phyloP scores from a whole-genome alignment of 306 rosid genomes.

The Arachis stenosperma region DNA sequence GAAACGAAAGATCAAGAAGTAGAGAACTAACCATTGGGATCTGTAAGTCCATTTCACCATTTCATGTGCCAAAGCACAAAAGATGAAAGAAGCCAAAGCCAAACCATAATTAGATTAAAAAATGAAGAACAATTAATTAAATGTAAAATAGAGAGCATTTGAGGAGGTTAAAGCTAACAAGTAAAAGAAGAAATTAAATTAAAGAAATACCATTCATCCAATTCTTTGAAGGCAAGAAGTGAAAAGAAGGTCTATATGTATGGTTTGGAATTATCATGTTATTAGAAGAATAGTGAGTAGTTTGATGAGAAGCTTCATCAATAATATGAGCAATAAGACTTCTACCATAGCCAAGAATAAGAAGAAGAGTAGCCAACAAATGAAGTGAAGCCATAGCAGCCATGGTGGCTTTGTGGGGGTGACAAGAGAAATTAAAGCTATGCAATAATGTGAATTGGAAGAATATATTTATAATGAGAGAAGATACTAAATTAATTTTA shows the following conservation, averaged over 20 bases:
- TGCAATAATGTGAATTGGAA: not conserved
- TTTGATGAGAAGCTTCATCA: constrained; percentile 33
- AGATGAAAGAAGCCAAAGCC: constrained; percentile 22
- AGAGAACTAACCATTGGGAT: constrained; percentile 55
- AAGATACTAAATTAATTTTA: too few relatives aligned
- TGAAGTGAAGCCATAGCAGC: constrained; percentile 22
- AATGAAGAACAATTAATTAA: not conserved
- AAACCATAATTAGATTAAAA: not conserved
- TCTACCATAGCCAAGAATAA: constrained; percentile 24
- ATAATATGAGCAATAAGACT: constrained; percentile 2
- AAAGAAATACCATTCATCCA: constrained; percentile 59
- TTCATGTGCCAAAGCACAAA: constrained; percentile 18
- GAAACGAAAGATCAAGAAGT: not conserved
- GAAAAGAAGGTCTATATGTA: constrained; percentile 59
- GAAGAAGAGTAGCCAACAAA: constrained; percentile 2
- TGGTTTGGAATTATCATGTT: constrained; percentile 20
- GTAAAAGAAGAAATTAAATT: not conserved
- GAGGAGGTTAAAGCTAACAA: not conserved
- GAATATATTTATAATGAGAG: constrained; percentile 30
- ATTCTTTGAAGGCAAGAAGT: constrained; percentile 56
- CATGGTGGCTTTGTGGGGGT: constrained; percentile 32
- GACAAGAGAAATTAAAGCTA: not conserved
- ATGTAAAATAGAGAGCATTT: not conserved
- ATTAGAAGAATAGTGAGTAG: not conserved
- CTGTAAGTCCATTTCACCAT: constrained; percentile 40